phyloP scores from a whole-genome alignment of 78 protist genomes.

The Mantamonas sphyraenae region DNA sequence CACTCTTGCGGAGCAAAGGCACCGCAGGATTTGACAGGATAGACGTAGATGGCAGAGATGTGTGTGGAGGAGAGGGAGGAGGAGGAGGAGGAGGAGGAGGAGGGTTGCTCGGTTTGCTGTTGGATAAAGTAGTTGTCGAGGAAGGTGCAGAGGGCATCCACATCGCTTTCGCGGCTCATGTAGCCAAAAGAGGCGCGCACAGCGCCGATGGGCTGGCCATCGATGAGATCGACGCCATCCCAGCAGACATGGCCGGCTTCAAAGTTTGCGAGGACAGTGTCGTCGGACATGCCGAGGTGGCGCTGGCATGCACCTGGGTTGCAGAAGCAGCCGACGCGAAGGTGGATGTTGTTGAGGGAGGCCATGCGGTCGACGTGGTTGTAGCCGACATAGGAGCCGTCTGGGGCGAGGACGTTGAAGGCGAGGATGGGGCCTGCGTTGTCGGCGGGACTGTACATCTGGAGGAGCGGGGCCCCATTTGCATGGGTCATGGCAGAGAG shows the following conservation, averaged over 20 bases:
- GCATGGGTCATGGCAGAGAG: constrained; percentile 17
- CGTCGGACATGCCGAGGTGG: constrained; percentile 24
- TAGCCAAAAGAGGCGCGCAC: constrained; percentile 58
- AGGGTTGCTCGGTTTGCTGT: background rate
- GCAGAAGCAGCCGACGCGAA: constrained; percentile 70
- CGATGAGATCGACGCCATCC: constrained; percentile 60
- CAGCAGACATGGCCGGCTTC: constrained; percentile 68
- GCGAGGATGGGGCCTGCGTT: constrained; percentile 47
- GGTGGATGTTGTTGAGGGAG: constrained; percentile 27
- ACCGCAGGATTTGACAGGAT: constrained; percentile 64
- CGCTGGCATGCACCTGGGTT: constrained; percentile 85
- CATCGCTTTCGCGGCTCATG: constrained; percentile 32
- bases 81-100: background rate
- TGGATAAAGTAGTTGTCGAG: background rate
- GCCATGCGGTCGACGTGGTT: constrained; percentile 49
- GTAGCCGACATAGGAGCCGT: constrained; percentile 50
- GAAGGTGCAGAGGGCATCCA: constrained; percentile 16
- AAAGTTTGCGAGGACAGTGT: constrained; percentile 12
- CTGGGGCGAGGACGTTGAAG: constrained; percentile 34
- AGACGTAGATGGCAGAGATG: constrained; percentile 37
- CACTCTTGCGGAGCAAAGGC: constrained; percentile 34
- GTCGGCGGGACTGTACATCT: constrained; percentile 24
- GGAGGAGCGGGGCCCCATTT: constrained; percentile 18
- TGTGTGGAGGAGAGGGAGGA: too few species aligned
- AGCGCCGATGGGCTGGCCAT: constrained; percentile 65